Conservation (phyloP, 192 early-diverging fungal genomes). For the Backusella mclennaniae region DNA sequence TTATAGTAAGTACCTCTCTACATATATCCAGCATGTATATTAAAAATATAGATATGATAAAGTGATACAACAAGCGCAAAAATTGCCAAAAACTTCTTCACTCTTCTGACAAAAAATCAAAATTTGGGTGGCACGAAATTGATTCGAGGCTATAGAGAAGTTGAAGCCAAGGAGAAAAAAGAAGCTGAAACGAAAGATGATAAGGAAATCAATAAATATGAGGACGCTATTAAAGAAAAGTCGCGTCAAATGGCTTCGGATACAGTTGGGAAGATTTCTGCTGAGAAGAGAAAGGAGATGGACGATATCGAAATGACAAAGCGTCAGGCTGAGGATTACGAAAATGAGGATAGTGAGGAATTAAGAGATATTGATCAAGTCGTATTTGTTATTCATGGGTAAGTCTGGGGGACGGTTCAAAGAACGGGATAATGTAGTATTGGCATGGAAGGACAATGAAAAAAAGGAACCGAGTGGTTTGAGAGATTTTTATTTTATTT, state of each 20-base stretch:
- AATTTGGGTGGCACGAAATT: constrained; percentile 68
- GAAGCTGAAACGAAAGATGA: background rate
- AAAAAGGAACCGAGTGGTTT: background rate
- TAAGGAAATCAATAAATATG: background rate
- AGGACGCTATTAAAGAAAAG: background rate
- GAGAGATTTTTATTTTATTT: background rate
- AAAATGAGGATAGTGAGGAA: constrained; percentile 48
- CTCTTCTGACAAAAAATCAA: constrained; percentile 47
- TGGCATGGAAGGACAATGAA: background rate
- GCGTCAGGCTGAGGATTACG: constrained; percentile 46
- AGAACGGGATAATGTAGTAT: background rate
- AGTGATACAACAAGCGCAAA: constrained; percentile 33
- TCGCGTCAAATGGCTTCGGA: background rate
- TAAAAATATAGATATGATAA: background rate
- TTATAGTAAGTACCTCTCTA: constrained; percentile 34
- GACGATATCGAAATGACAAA: background rate
- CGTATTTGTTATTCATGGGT: constrained; percentile 80
- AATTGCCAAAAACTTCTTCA: constrained; percentile 51
- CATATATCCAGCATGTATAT: background rate
- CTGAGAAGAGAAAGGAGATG: background rate
- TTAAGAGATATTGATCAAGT: constrained; percentile 74
- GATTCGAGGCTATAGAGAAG: constrained; percentile 73
- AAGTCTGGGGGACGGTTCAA: background rate
- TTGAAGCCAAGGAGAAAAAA: constrained; percentile 34
- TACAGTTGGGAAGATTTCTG: background rate